phyloP scores from a whole-genome alignment of 352 stramenopile genomes.

The Globisporangium spinosum region DNA sequence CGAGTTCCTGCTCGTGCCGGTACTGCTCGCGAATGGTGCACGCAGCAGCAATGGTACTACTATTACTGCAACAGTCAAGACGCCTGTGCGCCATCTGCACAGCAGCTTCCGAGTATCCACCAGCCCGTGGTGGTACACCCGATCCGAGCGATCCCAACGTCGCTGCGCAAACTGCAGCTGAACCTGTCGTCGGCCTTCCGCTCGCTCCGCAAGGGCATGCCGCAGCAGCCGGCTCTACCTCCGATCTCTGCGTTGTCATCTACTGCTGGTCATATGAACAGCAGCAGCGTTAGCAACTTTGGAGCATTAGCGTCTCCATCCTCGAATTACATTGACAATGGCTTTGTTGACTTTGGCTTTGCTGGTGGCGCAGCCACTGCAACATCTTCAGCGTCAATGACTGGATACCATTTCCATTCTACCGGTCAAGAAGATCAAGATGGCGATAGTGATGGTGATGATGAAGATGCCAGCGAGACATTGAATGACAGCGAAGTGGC shows the following conservation, averaged over 20 bases:
- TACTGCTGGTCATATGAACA: slow-evolving; percentile 1
- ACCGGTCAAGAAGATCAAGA: neutral
- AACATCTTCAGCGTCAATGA: neutral
- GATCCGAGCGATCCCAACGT: slow-evolving; percentile 56
- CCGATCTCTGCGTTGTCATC: slow-evolving; percentile 35
- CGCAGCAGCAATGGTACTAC: neutral
- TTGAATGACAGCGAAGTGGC: slow-evolving; percentile 8
- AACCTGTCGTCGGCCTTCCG: slow-evolving; percentile 60
- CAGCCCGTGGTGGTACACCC: slow-evolving; percentile 31
- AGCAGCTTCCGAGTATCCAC: slow-evolving; percentile 27
- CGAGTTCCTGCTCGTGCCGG: slow-evolving; percentile 42
- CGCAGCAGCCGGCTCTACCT: slow-evolving; percentile 56
- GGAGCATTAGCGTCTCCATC: slow-evolving; percentile 6
- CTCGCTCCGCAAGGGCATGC: slow-evolving; percentile 65
- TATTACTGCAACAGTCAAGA: neutral
- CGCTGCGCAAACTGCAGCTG: slow-evolving; percentile 43
- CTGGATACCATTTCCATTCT: neutral
- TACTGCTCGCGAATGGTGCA: slow-evolving; percentile 19
- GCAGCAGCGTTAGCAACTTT: slow-evolving; percentile 5
- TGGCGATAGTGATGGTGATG: neutral
- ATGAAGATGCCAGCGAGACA: neutral
- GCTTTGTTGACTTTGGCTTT: neutral
- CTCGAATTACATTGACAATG: neutral
- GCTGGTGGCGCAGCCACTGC: neutral
- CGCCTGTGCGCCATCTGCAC: slow-evolving; percentile 1